Evolutionary conservation across 495 filamentous ascomycete species (phyloP).

Genomic region (Trichoderma orchidacearum): DNA sequence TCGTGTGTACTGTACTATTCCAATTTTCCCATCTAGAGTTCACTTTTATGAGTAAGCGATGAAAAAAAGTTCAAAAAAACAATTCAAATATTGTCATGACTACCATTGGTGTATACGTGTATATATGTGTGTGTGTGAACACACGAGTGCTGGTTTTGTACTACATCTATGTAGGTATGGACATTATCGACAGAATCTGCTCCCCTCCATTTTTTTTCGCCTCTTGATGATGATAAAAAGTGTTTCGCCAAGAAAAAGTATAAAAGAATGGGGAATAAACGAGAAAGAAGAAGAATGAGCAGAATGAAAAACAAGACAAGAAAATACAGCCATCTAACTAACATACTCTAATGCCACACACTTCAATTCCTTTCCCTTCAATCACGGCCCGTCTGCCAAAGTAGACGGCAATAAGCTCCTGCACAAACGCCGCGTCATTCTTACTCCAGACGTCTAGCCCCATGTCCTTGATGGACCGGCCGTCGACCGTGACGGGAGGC

Average conservation of each 20-base stretch:
- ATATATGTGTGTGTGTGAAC: neutral
- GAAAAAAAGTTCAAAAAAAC: neutral
- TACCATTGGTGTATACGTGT: neutral
- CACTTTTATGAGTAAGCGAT: no score
- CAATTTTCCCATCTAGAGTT: neutral
- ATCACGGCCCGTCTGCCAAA: slow-evolving; percentile 59
- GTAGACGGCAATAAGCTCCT: slow-evolving; percentile 52
- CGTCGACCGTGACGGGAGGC: slow-evolving; percentile 41
- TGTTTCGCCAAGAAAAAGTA: neutral
- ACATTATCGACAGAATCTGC: neutral
- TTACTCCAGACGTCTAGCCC: slow-evolving; percentile 81
- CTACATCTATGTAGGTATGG: neutral
- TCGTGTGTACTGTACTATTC: neutral
- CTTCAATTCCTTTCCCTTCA: slow-evolving; percentile 57
- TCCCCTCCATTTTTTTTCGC: neutral
- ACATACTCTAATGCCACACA: slow-evolving; percentile 71
- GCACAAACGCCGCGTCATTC: slow-evolving; percentile 58
- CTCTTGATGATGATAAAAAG: neutral
- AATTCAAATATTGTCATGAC: neutral
- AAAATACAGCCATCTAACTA: slow-evolving; percentile 16
- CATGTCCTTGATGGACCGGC: slow-evolving; percentile 64
- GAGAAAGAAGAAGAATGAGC: neutral
- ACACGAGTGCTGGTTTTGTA: neutral
- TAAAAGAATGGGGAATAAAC: neutral
- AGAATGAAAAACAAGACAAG: no score